Evolutionary conservation across 2,329 filamentous ascomycete species (phyloP).

Genomic region (Colletotrichum liriopes): DNA sequence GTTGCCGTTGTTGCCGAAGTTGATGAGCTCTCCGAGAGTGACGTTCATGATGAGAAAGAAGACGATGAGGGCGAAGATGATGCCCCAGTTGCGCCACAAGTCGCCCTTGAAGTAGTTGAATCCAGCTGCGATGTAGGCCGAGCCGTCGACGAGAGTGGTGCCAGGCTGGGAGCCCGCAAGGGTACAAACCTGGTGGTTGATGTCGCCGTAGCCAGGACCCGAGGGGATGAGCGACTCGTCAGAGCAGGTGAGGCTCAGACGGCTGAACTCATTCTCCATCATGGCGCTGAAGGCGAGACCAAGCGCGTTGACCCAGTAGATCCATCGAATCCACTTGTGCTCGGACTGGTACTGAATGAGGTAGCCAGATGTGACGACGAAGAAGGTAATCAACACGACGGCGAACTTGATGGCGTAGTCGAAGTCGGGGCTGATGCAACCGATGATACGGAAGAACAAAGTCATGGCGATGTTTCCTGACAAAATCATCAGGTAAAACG

Average conservation of each 20-base stretch:
- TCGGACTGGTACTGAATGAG: slow-evolving; percentile 84
- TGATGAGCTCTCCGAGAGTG: slow-evolving; percentile 83
- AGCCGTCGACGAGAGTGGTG: slow-evolving; percentile 74
- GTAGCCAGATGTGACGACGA: slow-evolving; percentile 86
- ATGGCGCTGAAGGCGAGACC: slow-evolving; percentile 83
- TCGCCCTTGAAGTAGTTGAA: slow-evolving; percentile 79
- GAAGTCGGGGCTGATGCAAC: slow-evolving; percentile 83
- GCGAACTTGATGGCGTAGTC: slow-evolving; percentile 90
- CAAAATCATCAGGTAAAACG: slow-evolving; percentile 80
- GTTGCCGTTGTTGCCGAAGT: slow-evolving; percentile 85
- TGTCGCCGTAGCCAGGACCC: slow-evolving; percentile 79
- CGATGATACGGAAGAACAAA: slow-evolving; percentile 82
- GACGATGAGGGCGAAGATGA: slow-evolving; percentile 82
- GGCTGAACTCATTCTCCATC: slow-evolving; percentile 90
- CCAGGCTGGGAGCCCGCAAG: slow-evolving; percentile 80
- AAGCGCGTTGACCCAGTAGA: slow-evolving; percentile 83
- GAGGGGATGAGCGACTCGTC: slow-evolving; percentile 78
- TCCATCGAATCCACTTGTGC: slow-evolving; percentile 85
- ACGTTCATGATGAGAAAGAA: slow-evolving; percentile 84
- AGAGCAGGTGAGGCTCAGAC: slow-evolving; percentile 78
- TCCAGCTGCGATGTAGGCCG: slow-evolving; percentile 76
- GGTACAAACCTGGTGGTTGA: slow-evolving; percentile 86
- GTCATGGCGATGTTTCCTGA: slow-evolving; percentile 81
- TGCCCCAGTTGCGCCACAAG: slow-evolving; percentile 88
- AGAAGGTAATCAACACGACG: slow-evolving; percentile 84